These are phyloP conservation scores for Arachis monticola DNA, from an alignment of 331 rosid species.

Conservation along the genomic window DNA sequence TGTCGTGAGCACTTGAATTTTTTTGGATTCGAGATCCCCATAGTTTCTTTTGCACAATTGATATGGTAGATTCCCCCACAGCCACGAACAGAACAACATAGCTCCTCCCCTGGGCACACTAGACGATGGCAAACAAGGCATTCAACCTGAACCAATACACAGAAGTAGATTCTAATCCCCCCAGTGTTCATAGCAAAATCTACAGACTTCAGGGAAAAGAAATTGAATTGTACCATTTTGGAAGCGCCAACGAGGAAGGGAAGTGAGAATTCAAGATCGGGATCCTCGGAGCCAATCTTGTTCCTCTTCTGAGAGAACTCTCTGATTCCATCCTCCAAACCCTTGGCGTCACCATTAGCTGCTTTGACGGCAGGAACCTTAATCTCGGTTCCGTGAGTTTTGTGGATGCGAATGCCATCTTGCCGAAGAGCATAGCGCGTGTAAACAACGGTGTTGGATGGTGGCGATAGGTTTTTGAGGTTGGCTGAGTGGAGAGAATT, in stretches of 20 bases:
- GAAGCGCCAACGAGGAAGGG: constrained; percentile 51
- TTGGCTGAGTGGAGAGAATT: constrained; percentile 9
- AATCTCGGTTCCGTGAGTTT: neutral
- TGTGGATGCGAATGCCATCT: neutral
- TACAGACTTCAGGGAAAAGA: neutral
- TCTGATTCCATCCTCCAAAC: constrained; percentile 36
- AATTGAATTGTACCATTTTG: constrained; percentile 29
- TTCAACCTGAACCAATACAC: constrained; percentile 53
- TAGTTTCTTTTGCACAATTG: constrained; percentile 64
- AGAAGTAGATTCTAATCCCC: neutral
- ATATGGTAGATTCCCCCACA: constrained; percentile 67
- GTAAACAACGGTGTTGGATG: neutral
- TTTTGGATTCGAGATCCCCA: constrained; percentile 49
- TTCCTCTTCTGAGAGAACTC: neutral
- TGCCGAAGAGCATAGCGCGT: neutral
- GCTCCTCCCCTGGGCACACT: constrained; percentile 58
- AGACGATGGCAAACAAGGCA: constrained; percentile 60
- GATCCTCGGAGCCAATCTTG: neutral
- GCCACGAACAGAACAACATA: constrained; percentile 70
- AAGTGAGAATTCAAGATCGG: constrained; percentile 31
- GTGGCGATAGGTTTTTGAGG: constrained; percentile 25
- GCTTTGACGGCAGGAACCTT: neutral
- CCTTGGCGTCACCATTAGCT: constrained; percentile 1
- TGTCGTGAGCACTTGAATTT: constrained; percentile 91
- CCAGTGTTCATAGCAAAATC: neutral